These are phyloP conservation scores for Boeremia exigua DNA, from an alignment of 2,329 filamentous ascomycete genomes.

Conservation along the genomic window DNA sequence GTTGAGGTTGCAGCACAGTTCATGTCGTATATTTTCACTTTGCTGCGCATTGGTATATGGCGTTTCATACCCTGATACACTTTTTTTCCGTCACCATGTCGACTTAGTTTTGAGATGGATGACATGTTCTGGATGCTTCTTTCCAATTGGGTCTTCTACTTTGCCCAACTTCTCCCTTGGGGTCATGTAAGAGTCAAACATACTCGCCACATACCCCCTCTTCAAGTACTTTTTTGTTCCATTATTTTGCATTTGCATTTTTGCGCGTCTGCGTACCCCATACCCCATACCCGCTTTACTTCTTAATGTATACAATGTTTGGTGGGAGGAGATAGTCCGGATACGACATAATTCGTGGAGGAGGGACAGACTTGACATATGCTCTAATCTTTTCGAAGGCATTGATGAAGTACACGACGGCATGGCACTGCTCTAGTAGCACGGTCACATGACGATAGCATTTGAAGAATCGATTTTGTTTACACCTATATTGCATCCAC, in stretches of 20 bases:
- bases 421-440: conserved; percentile 4
- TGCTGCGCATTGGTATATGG: conserved; percentile 30
- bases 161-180: not conserved
- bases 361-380: not conserved
- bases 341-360: conserved; percentile 5
- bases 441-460: not conserved
- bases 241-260: not conserved
- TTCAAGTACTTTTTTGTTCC: not conserved
- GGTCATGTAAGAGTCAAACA: conserved; percentile 4
- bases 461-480: conserved; percentile 10
- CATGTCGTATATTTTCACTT: conserved; percentile 27
- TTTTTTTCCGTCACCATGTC: conserved; percentile 7
- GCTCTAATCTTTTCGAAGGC: not conserved
- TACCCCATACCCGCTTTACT: conserved; percentile 13
- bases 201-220: conserved; percentile 3
- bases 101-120: conserved; percentile 2
- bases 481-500: not conserved
- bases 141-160: not conserved
- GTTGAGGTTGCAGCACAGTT: conserved; percentile 7
- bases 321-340: conserved; percentile 1
- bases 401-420: conserved; percentile 13
- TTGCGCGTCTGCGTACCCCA: conserved; percentile 6
- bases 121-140: conserved; percentile 4
- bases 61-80: conserved; percentile 36
- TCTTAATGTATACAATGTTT: conserved; percentile 16